Evolutionary conservation across 2,329 filamentous ascomycete genomes (phyloP).

Genomic region (Thelonectria blattea): DNA sequence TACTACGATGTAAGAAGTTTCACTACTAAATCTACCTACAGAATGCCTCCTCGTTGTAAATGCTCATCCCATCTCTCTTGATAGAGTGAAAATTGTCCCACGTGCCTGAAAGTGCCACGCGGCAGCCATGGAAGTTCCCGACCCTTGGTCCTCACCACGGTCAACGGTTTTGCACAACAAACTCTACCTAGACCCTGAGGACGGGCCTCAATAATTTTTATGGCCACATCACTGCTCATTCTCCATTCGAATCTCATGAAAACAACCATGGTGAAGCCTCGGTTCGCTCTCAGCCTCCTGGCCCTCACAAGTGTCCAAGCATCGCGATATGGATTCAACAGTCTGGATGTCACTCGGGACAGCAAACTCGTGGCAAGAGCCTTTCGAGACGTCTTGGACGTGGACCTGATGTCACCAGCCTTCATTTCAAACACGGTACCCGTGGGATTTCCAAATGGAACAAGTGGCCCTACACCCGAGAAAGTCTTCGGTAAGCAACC

Average conservation of each 20-base stretch:
- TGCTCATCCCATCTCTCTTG: too few species aligned
- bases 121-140: too few species aligned
- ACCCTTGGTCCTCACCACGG: too few species aligned
- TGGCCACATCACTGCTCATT: too few species aligned
- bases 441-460: constrained; percentile 6
- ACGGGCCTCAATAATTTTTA: too few species aligned
- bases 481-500: constrained; percentile 1
- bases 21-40: too few species aligned
- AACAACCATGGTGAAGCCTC: neutral
- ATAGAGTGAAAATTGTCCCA: too few species aligned
- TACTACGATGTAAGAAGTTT: too few species aligned
- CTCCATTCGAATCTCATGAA: neutral
- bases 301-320: neutral
- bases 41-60: too few species aligned
- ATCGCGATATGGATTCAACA: constrained; percentile 6
- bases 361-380: constrained; percentile 10
- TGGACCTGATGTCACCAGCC: constrained; percentile 3
- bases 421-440: constrained; percentile 1
- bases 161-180: too few species aligned
- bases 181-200: too few species aligned
- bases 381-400: constrained; percentile 1
- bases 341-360: neutral
- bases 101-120: too few species aligned
- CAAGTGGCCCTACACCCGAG: constrained; percentile 4
- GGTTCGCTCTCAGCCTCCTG: constrained; percentile 1